phyloP scores from a whole-genome alignment of 306 rosid species.

The Medicago arabica region DNA sequence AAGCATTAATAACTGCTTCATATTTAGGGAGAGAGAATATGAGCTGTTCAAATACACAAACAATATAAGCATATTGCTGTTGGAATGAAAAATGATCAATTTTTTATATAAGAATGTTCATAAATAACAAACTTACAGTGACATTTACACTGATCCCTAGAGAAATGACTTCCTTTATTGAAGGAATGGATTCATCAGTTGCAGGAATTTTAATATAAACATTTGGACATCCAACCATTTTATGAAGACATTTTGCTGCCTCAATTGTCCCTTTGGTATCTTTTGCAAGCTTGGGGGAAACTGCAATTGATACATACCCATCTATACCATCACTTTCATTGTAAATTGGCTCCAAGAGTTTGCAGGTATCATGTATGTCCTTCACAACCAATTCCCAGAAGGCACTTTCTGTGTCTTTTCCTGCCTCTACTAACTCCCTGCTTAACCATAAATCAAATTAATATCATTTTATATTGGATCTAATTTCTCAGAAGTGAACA shows the following conservation, averaged over 20 bases:
- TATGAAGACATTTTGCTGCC: constrained; percentile 87
- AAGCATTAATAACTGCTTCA: constrained; percentile 87
- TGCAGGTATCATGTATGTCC: constrained; percentile 91
- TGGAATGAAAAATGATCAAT: constrained; percentile 12
- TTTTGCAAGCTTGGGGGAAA: constrained; percentile 82
- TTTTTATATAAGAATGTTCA: constrained; percentile 22
- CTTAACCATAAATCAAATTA: constrained; percentile 38
- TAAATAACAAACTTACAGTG: constrained; percentile 65
- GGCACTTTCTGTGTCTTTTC: constrained; percentile 78
- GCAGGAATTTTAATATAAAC: constrained; percentile 93
- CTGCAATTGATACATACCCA: constrained; percentile 86
- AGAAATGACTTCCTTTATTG: constrained; percentile 82
- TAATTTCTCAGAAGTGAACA: not conserved
- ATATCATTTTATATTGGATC: not conserved
- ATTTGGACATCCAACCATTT: constrained; percentile 70
- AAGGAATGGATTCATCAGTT: constrained; percentile 75
- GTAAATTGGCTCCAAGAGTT: constrained; percentile 80
- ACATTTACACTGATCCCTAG: constrained; percentile 89
- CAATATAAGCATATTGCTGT: constrained; percentile 25
- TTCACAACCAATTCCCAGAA: constrained; percentile 95
- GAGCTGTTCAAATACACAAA: constrained; percentile 60
- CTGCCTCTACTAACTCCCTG: constrained; percentile 72
- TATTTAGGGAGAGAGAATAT: constrained; percentile 80
- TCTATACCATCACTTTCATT: constrained; percentile 70
- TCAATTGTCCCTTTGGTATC: constrained; percentile 78